phyloP scores from a whole-genome alignment of 805 yeast genomes.

The Barnettozyma botsteinii region DNA sequence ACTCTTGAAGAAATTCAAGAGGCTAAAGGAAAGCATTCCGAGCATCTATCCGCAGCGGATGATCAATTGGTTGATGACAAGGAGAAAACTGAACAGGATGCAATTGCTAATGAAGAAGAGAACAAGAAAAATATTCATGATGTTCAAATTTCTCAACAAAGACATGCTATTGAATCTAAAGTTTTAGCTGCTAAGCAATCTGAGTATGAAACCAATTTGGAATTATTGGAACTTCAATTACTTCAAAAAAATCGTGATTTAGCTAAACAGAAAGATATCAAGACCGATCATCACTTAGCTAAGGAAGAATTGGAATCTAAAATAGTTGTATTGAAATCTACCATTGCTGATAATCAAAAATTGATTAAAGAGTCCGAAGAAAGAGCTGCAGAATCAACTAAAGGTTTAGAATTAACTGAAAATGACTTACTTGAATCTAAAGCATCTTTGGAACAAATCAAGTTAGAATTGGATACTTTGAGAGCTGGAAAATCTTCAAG shows the following conservation, averaged over 20 bases:
- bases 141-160: constrained; percentile 19
- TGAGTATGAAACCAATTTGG: constrained; percentile 21
- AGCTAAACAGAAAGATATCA: constrained; percentile 16
- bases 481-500: constrained; percentile 19
- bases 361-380: constrained; percentile 16
- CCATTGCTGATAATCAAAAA: constrained; percentile 18
- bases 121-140: constrained; percentile 17
- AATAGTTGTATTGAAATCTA: constrained; percentile 14
- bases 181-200: constrained; percentile 25
- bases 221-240: constrained; percentile 21
- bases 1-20: constrained; percentile 20
- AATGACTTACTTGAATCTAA: constrained; percentile 16
- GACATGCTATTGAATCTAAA: constrained; percentile 20
- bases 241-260: constrained; percentile 23
- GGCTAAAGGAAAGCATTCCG: constrained; percentile 13
- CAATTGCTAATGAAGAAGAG: constrained; percentile 14
- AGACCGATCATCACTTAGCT: constrained; percentile 12
- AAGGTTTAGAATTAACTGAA: constrained; percentile 13
- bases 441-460: constrained; percentile 14
- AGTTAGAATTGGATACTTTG: constrained; percentile 18
- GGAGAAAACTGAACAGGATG: constrained; percentile 13
- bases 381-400: constrained; percentile 8
- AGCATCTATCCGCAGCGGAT: constrained; percentile 15
- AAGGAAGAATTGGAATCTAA: constrained; percentile 18
- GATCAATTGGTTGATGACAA: constrained; percentile 17